phyloP scores from a whole-genome alignment of 2,329 filamentous ascomycete genomes.

The Aspergillus fijiensis region DNA sequence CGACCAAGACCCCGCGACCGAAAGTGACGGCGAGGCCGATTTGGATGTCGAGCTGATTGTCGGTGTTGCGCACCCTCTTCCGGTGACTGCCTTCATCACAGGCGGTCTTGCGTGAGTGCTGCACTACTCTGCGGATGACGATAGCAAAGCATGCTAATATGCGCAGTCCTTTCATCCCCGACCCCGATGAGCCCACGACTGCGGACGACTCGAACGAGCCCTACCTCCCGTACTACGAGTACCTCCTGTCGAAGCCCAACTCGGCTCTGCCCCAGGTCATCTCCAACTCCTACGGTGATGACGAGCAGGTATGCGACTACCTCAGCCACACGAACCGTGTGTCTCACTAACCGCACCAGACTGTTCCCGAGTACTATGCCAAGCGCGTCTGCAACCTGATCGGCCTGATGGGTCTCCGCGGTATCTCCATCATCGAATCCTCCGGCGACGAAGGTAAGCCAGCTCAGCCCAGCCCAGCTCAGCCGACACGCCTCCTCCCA shows the following conservation, averaged over 20 bases:
- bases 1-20: constrained; percentile 38
- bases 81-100: constrained; percentile 34
- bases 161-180: constrained; percentile 49
- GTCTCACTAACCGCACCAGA: constrained; percentile 33
- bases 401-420: constrained; percentile 64
- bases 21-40: constrained; percentile 56
- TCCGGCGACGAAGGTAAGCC: constrained; percentile 52
- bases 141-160: constrained; percentile 20
- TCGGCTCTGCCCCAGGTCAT: constrained; percentile 60
- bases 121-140: not conserved
- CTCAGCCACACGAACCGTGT: fast-evolving
- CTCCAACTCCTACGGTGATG: constrained; percentile 65
- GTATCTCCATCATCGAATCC: constrained; percentile 61
- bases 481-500: too few species aligned
- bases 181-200: constrained; percentile 37
- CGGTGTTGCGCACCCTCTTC: constrained; percentile 56
- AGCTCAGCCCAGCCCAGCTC: too few species aligned
- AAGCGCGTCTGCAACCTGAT: constrained; percentile 63
- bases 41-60: constrained; percentile 60
- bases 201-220: constrained; percentile 63
- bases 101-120: not conserved
- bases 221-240: constrained; percentile 63
- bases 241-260: constrained; percentile 53
- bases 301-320: constrained; percentile 49
- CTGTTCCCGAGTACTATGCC: constrained; percentile 61